Conservation (phyloP, 2,329 filamentous ascomycete species). For the Ampelomyces quisqualis region DNA sequence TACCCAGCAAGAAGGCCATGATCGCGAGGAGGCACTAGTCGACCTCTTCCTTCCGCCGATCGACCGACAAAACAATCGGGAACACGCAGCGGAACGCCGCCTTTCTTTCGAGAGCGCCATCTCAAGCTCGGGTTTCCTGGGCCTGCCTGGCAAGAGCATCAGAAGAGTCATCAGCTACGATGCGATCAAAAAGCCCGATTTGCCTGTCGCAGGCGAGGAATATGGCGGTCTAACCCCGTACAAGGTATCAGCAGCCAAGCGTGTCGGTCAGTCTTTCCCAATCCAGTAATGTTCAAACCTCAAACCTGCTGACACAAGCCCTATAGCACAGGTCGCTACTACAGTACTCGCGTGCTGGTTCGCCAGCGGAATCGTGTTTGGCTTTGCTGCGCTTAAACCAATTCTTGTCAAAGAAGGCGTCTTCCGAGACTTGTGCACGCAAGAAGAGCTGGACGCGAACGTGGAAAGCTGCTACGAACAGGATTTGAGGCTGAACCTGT, state of each 20-base stretch:
- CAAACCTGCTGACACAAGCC: slow-evolving; percentile 9
- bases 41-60: slow-evolving; percentile 40
- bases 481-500: slow-evolving; percentile 43
- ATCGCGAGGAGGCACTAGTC: slow-evolving; percentile 47
- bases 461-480: slow-evolving; percentile 44
- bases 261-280: slow-evolving; percentile 32
- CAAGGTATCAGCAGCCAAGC: slow-evolving; percentile 47
- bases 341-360: slow-evolving; percentile 44
- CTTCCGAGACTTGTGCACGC: slow-evolving; percentile 40
- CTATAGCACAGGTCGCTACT: slow-evolving; percentile 37
- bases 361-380: slow-evolving; percentile 46
- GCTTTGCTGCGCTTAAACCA: slow-evolving; percentile 45
- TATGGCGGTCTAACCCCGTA: slow-evolving; percentile 52
- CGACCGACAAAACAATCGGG: slow-evolving; percentile 33
- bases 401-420: slow-evolving; percentile 44
- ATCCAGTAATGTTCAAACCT: slow-evolving; percentile 9
- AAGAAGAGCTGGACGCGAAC: slow-evolving; percentile 35
- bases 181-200: slow-evolving; percentile 46
- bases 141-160: slow-evolving; percentile 32
- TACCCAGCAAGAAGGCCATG: slow-evolving; percentile 52
- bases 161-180: slow-evolving; percentile 52
- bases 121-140: slow-evolving; percentile 22
- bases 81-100: slow-evolving; percentile 32
- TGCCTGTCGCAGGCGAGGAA: slow-evolving; percentile 40
- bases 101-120: slow-evolving; percentile 34